A percentile compares a stretch with the other conserved stretches of the same genome.
Conservation (phyloP, 2,329 filamentous ascomycete genomes). For the Myriosclerotinia duriaeana region DNA sequence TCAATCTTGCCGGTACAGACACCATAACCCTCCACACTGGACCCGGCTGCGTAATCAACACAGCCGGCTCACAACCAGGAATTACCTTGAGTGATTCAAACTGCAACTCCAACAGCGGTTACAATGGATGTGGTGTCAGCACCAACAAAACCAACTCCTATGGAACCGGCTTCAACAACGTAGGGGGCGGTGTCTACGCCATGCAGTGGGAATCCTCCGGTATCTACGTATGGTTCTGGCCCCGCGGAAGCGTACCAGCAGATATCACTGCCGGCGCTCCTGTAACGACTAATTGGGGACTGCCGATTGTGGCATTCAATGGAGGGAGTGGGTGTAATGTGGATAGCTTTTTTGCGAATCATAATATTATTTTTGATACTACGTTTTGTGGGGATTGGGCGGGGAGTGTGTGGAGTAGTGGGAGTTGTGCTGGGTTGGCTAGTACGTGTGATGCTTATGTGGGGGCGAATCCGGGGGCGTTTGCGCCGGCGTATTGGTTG, state of each 20-base stretch:
- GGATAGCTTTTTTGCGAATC: neutral
- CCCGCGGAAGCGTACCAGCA: slow-evolving; percentile 59
- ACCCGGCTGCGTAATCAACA: slow-evolving; percentile 57
- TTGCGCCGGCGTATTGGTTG: slow-evolving; percentile 7
- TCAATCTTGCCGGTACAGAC: slow-evolving; percentile 61
- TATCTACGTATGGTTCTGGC: slow-evolving; percentile 83
- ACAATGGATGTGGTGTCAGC: slow-evolving; percentile 58
- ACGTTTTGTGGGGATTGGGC: slow-evolving; percentile 21
- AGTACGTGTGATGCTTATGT: slow-evolving; percentile 12
- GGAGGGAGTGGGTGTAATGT: slow-evolving; percentile 43
- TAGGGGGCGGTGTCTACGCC: slow-evolving; percentile 68
- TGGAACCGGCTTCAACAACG: slow-evolving; percentile 69
- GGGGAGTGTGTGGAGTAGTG: neutral
- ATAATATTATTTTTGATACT: slow-evolving; percentile 15
- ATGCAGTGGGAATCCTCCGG: slow-evolving; percentile 71
- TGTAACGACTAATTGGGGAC: slow-evolving; percentile 64
- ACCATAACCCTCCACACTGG: slow-evolving; percentile 68
- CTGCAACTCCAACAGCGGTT: slow-evolving; percentile 55
- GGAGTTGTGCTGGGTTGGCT: neutral
- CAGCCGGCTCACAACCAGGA: slow-evolving; percentile 48
- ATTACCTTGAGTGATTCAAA: slow-evolving; percentile 48
- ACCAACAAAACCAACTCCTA: slow-evolving; percentile 56
- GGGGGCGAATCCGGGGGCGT: slow-evolving; percentile 4
- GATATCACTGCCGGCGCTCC: slow-evolving; percentile 63
- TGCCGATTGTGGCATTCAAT: slow-evolving; percentile 68